Evolutionary conservation across 371 early-diverging fungal genomes (phyloP), one percentile per base, ranked within the genome.

Genomic region (Syncephalastrum sp.): DNA sequence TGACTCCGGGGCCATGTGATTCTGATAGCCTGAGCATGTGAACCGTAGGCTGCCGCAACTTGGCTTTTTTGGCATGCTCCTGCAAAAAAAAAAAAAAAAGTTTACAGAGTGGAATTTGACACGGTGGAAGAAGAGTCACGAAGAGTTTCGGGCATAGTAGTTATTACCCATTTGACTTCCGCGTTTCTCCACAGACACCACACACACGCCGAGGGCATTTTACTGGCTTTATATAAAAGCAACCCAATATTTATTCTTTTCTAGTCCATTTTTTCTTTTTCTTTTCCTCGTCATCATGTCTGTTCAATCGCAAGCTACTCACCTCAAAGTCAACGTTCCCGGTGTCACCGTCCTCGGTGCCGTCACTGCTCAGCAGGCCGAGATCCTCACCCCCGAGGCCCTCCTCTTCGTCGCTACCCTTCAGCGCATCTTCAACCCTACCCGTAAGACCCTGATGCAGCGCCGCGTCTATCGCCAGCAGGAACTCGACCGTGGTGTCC

Each of bases 341-440:
- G 88, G 90, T 47, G 85, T 90, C 50, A 74, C 77, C 48, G 74
- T 90, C 47, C 77, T 90, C 47, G 88, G 81, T 61, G 76, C 78
- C 63, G 86, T 87, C 56, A 76, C 68, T 25, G 62, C 70, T n/a
- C 61, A 68, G 12, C 82, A 89, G 51, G 81, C 82, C 46, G 73
- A 84, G 61, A 88, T 95, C 62, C 87, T 96, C 55, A 78, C 90
- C 14, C 84, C 85, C 24, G 87, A 84, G 63, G 93, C 94, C 7
- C 81, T 93, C 42, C 67, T 78, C 50, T 96, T 96, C 68, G 70
- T 93, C 42, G 93, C 93, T 50, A 84, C 81, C 50, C 83, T 96
- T 50, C 92, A 96, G 68, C 86, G 94, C 52, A 68, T 86, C 61
- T 95, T 94, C 85, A 93, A 96, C 73, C 65, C 79, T 25, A 89